Evolutionary conservation across 2,329 filamentous ascomycete species (phyloP), one percentile per base, ranked within the genome.

Genomic region (Hymenoscyphus occultus): DNA sequence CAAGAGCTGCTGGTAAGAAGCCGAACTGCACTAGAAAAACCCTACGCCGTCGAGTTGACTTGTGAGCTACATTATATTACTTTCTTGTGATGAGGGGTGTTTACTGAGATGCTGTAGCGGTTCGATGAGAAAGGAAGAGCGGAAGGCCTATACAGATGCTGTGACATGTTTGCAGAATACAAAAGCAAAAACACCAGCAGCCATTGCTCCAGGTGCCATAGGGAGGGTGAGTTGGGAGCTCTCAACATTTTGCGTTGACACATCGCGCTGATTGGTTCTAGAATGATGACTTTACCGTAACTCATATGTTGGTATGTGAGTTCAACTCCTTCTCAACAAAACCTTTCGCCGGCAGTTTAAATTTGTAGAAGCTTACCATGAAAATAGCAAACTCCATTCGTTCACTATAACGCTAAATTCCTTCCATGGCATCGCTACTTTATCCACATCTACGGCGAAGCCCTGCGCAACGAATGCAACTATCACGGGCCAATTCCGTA

Each of bases 341-440:
- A 10, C 35, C 5, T 7, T 35, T 35, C 6, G 9, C 9, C 6
- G 5, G 14, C 4, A 45, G 5, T 0, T 45, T 10, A 12, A 19
- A 19, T 0, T 10, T 19, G 2, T 10, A 22, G 2, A 48, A 54
- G 7, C 12, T 42, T 61, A 12, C 51, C 22, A n/a, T 39, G 2
- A 32, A n/a, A 19, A 61, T 13, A 74, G 63, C 68, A 71, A 51
- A 77, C 76, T 1, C 54, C 61, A 7, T 67, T 42, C n/a, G 59
- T 67, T 2, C 67, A 69, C 32, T 54, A 42, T n/a, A 56, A 60
- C 56, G 35, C 63, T 22, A 59, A 59, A 14, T 64, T 80, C 70
- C 70, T 81, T 48, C 73, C 75, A 31, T 80, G 80, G 78, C 80
- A 81, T 64, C 74, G 79, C 19, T 77, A 78, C 67, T 80, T 75